These are phyloP conservation scores for Coriolopsis trogii DNA, from an alignment of 1,284 basidiomycete species.

Conservation along the genomic window DNA sequence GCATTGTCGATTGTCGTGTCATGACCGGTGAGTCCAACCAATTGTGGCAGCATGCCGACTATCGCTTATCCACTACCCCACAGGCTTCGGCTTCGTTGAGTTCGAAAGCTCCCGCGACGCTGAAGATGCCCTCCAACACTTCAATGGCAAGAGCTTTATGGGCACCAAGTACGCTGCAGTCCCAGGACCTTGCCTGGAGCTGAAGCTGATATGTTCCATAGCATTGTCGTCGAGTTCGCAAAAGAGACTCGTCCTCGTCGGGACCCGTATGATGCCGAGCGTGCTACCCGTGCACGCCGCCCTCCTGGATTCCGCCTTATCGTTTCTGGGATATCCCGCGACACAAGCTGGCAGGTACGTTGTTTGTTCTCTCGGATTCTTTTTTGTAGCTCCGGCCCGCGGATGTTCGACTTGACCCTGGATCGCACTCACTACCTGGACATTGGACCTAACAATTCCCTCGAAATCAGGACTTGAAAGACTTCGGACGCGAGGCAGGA, in stretches of 20 bases:
- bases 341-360: constrained; percentile 96
- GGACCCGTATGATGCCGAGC: constrained; percentile 67
- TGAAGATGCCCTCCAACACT: constrained; percentile 85
- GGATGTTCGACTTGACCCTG: background rate
- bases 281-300: constrained; percentile 64
- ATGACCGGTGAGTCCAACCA: constrained; percentile 74
- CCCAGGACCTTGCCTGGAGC: background rate
- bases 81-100: constrained; percentile 93
- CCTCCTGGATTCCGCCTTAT: constrained; percentile 83
- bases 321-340: constrained; percentile 85
- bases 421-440: background rate
- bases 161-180: constrained; percentile 69
- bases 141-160: constrained; percentile 88
- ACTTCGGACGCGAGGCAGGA: constrained; percentile 91
- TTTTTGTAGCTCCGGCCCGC: constrained; percentile 5
- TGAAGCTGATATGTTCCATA: constrained; percentile 35
- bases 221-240: constrained; percentile 90
- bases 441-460: constrained; percentile 13
- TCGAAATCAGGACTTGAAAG: constrained; percentile 85
- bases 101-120: constrained; percentile 91
- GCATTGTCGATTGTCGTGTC: constrained; percentile 88
- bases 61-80: background rate
- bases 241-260: constrained; percentile 86
- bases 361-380: constrained; percentile 6
- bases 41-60: background rate